Evolutionary conservation across 352 stramenopile genomes (phyloP).

Genomic region (Globisporangium splendens): DNA sequence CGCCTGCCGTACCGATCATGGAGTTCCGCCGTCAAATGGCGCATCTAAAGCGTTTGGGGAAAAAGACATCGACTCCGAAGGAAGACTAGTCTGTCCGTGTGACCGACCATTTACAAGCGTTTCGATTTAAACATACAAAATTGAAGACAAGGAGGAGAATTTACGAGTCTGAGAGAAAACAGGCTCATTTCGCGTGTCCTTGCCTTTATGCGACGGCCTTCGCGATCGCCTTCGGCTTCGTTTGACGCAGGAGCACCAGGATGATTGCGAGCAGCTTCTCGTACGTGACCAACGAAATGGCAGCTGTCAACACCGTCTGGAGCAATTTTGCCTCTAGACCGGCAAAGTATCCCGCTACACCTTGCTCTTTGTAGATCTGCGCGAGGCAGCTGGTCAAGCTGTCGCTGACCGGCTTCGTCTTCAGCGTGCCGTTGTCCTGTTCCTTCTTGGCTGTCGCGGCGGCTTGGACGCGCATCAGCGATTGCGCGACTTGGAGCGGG

Average conservation of each 20-base stretch:
- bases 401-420: not conserved
- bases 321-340: slow-evolving; percentile 93
- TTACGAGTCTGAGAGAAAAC: not conserved
- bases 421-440: not conserved
- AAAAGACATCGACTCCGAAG: slow-evolving; percentile 22
- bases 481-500: slow-evolving; percentile 92
- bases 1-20: slow-evolving; percentile 74
- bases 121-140: not conserved
- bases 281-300: slow-evolving; percentile 93
- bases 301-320: slow-evolving; percentile 92
- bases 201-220: slow-evolving; percentile 36
- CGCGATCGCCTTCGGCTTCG: slow-evolving; percentile 21
- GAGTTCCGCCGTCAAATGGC: slow-evolving; percentile 74
- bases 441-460: slow-evolving; percentile 11
- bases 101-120: too few species aligned
- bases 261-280: slow-evolving; percentile 85
- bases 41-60: slow-evolving; percentile 41
- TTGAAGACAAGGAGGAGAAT: not conserved
- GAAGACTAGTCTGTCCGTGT: too few species aligned
- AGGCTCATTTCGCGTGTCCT: too few species aligned
- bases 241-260: slow-evolving; percentile 45
- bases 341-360: slow-evolving; percentile 80
- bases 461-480: slow-evolving; percentile 79
- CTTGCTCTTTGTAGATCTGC: slow-evolving; percentile 58
- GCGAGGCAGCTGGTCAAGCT: slow-evolving; percentile 38